Evolutionary conservation across 768 basidiomycete genomes (phyloP), one percentile per base, ranked within the genome.

Genomic region (Termitomyces sp.): DNA sequence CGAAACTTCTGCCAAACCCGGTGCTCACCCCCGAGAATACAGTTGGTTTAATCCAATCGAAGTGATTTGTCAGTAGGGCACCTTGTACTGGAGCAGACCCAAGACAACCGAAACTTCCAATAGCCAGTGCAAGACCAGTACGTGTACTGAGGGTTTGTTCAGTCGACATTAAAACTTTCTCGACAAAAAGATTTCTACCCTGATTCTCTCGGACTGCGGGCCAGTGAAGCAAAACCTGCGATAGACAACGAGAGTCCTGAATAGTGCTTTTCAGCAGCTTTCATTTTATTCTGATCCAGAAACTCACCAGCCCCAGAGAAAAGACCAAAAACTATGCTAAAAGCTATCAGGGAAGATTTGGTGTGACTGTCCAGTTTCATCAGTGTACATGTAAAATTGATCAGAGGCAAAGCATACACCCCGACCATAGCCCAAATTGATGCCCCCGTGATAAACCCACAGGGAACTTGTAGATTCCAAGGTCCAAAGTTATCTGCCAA

Each of bases 291-390:
- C 12, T 10, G 24, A n/a, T 3, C 30, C 13, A n/a, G 14, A 27
- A 16, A 64, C 73, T 57, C 59, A 79, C 77, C 79, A 47, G 76
- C 76, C 18, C 79, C 78, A 4, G 79, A 74, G 49, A 76, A 75
- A 48, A 81, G 66, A 5, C 81, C 80, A 56, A 82, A 83, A 40
- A 82, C 66, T 27, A 79, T 64, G 14, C 74, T 71, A 33, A 80
- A 72, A 36, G 71, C 68, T 48, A 78, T 68, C 27, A 79, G 67
- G 16, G 72, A 71, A 4, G 67, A 71, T 9, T 68, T 56, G 47
- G 66, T 71, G 56, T 72, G 70, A 40, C 76, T 77, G 56, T n/a
- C 24, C 20, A 22, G 30, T 30, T 30, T 30, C 7, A 30, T 30
- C 30, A 30, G 30, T 30, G 30, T 7, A 30, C 7, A 30, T 30